Base-by-base conservation (phyloP, 2,329 filamentous ascomycete species). In the Aspergillus sergii region DNA sequence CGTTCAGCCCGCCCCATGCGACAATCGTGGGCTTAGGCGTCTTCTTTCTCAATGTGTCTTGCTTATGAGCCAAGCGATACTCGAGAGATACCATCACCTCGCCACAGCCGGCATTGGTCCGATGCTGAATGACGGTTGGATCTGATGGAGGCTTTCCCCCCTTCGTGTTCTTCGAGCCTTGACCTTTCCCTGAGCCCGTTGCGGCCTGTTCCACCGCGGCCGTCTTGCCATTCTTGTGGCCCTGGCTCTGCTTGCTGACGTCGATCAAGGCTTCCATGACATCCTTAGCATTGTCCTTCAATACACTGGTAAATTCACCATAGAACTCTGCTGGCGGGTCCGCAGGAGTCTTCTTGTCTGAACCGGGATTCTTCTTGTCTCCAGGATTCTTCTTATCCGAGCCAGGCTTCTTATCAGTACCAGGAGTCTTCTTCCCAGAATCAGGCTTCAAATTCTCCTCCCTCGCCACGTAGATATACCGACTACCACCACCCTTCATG, bases 181-280 rank as follows among this genome's bases (percentile, higher is more conserved):
- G 10, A 34, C 32, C 32, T 4, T 11, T 11, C 45, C 6, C 26
- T 28, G 26, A 28, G 26, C 26, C 7, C 26, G 6, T 1, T 28
- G 26, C 26, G 1, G 26, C 26, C 26, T 28, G 26, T 1, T 28
- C 26, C 26, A 28, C 26, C 1, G 26, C 26, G 26, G 26, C 26
- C 0, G 26, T 28, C 26, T 28, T 28, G 0, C 26, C 26, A 28
- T 28, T 46, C 43, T 48, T 48, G 51, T 43, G 36, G 6, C 19
- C 34, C 21, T 57, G 11, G 26, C 36, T 41, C 3, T 57, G 19
- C 30, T 11, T 43, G 55, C 41, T 43, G 55, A 45, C 55, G 21
- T 46, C 55, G 16, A 46, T 57, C 55, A 57, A 28, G 55, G 36
- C 55, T 23, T 57, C 4, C 55, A 57, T 57, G n/a, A 57, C 34